Conservation (phyloP, 768 basidiomycete genomes). For the Mycena capillaripes region DNA sequence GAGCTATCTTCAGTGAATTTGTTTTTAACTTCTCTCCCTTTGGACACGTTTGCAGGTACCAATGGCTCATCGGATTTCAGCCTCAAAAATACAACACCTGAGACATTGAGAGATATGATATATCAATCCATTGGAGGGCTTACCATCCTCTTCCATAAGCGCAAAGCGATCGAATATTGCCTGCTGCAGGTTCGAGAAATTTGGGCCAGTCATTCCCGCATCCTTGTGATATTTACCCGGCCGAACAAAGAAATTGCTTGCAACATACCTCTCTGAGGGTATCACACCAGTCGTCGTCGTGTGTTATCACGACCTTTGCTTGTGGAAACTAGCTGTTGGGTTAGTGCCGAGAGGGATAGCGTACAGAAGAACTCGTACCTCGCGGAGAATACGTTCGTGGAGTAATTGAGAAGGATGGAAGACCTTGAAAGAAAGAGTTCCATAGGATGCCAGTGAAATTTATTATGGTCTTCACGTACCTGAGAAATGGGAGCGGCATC, state of each 20-base stretch:
- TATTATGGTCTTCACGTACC: background rate
- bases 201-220: too few relatives aligned
- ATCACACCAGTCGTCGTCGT: conserved; percentile 2
- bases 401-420: background rate
- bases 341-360: background rate
- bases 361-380: background rate
- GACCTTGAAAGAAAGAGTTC: background rate
- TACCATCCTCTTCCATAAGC: background rate
- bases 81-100: too few relatives aligned
- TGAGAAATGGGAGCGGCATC: background rate
- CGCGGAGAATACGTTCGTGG: background rate
- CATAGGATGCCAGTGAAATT: background rate
- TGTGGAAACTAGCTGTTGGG: background rate
- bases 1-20: too few relatives aligned
- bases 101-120: too few relatives aligned
- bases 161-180: background rate
- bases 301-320: background rate
- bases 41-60: too few relatives aligned
- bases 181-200: background rate
- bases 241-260: too few relatives aligned
- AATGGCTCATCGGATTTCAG: too few relatives aligned
- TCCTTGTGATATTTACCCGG: too few relatives aligned
- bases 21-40: too few relatives aligned
- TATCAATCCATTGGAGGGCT: too few relatives aligned
- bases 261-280: background rate